phyloP scores from a whole-genome alignment of 108 stramenopile species.

The Pinguiococcus pyrenoidosus region DNA sequence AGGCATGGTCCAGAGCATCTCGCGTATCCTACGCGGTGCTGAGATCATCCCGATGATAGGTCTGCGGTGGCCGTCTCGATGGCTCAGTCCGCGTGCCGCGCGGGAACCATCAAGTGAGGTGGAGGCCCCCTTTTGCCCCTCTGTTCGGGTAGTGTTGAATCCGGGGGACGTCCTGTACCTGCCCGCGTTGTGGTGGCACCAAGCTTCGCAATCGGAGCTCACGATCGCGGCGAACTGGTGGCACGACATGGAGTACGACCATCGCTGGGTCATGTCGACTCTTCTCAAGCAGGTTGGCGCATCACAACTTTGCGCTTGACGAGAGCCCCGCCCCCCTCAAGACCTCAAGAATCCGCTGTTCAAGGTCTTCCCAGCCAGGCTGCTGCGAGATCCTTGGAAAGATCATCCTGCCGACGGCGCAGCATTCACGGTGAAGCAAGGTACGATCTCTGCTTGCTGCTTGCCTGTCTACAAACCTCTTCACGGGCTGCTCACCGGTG shows the following conservation, averaged over 20 bases:
- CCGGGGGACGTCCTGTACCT: slow-evolving; percentile 64
- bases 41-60: too few relatives aligned
- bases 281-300: too few relatives aligned
- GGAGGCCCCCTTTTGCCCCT: neutral
- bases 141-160: neutral
- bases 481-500: too few relatives aligned
- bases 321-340: too few relatives aligned
- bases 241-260: slow-evolving; percentile 88
- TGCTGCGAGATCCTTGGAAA: neutral
- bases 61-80: neutral
- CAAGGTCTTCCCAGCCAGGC: too few relatives aligned
- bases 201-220: slow-evolving; percentile 70
- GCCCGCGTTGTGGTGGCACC: slow-evolving; percentile 86
- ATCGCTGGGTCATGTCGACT: slow-evolving; percentile 6
- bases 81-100: neutral
- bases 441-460: too few relatives aligned
- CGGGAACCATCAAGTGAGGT: neutral
- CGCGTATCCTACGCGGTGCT: too few relatives aligned
- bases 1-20: neutral
- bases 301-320: too few relatives aligned
- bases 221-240: slow-evolving; percentile 88
- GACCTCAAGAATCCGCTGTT: too few relatives aligned
- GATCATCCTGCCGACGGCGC: too few relatives aligned
- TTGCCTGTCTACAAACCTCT: too few relatives aligned
- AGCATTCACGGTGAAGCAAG: too few relatives aligned